Conservation (phyloP, 805 yeast genomes). For the Sugiyamaella chiloensis region DNA sequence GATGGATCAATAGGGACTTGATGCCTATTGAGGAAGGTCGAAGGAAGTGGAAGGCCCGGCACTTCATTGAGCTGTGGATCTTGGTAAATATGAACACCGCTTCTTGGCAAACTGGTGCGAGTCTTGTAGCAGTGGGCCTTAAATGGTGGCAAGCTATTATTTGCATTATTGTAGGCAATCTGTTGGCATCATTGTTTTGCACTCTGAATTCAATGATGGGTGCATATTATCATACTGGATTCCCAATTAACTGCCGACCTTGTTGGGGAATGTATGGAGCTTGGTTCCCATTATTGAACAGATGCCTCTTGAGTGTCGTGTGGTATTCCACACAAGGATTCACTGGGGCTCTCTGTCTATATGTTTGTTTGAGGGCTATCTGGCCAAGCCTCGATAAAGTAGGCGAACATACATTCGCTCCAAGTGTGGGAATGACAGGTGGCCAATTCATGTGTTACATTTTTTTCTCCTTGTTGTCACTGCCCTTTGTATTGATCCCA, state of each 20-base stretch:
- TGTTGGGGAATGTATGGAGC: slow-evolving; percentile 49
- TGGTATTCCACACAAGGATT: slow-evolving; percentile 48
- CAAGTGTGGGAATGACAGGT: slow-evolving; percentile 15
- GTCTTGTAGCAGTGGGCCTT: slow-evolving; percentile 43
- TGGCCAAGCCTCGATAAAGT: slow-evolving; percentile 42
- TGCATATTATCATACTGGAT: slow-evolving; percentile 49
- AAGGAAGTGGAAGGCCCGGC: slow-evolving; percentile 45
- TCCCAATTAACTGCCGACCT: slow-evolving; percentile 43
- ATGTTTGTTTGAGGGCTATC: slow-evolving; percentile 22
- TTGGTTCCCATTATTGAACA: slow-evolving; percentile 40
- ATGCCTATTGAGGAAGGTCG: slow-evolving; percentile 43
- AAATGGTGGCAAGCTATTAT: slow-evolving; percentile 45
- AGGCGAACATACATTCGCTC: not conserved
- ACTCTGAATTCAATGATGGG: slow-evolving; percentile 47
- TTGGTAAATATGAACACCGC: slow-evolving; percentile 35
- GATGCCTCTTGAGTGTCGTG: slow-evolving; percentile 44
- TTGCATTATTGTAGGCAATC: slow-evolving; percentile 40
- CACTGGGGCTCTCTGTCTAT: slow-evolving; percentile 45
- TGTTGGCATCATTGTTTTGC: slow-evolving; percentile 40
- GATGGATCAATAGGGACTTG: slow-evolving; percentile 33
- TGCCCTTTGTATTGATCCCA: slow-evolving; percentile 9
- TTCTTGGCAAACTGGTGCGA: slow-evolving; percentile 42
- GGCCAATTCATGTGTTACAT: slow-evolving; percentile 30
- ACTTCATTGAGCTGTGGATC: slow-evolving; percentile 32
- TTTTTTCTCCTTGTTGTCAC: slow-evolving; percentile 9